phyloP scores from a whole-genome alignment of 108 stramenopile genomes.

The Seminavis robusta region DNA sequence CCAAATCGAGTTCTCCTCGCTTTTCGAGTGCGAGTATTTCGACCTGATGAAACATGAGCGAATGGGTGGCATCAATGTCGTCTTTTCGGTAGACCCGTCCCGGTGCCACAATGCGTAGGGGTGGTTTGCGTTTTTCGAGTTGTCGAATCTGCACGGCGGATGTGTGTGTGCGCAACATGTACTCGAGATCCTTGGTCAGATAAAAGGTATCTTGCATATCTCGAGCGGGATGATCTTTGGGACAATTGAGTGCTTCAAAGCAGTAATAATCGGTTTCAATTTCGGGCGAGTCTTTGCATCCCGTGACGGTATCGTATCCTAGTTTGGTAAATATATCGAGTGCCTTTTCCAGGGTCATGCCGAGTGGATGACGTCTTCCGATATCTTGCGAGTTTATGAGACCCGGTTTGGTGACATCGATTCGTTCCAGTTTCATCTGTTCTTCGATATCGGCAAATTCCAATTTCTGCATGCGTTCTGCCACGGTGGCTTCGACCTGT shows the following conservation, averaged over 20 bases:
- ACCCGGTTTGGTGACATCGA: slow-evolving; percentile 50
- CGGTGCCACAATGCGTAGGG: slow-evolving; percentile 81
- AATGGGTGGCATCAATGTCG: slow-evolving; percentile 94
- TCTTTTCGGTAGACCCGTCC: slow-evolving; percentile 95
- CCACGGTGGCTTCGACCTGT: slow-evolving; percentile 21
- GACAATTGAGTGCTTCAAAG: slow-evolving; percentile 77
- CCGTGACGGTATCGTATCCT: slow-evolving; percentile 52
- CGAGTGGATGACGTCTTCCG: slow-evolving; percentile 40
- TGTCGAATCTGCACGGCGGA: slow-evolving; percentile 91
- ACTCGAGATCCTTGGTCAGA: slow-evolving; percentile 57
- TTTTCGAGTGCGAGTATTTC: slow-evolving; percentile 67
- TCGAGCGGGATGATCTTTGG: slow-evolving; percentile 90
- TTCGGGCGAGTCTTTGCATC: slow-evolving; percentile 32
- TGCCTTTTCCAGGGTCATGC: slow-evolving; percentile 51
- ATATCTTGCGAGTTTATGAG: slow-evolving; percentile 6
- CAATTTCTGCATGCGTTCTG: slow-evolving; percentile 17
- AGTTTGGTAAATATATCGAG: slow-evolving; percentile 36
- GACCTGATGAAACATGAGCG: slow-evolving; percentile 96
- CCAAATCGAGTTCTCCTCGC: slow-evolving; percentile 43
- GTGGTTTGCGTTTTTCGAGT: slow-evolving; percentile 51
- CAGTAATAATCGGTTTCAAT: slow-evolving; percentile 49
- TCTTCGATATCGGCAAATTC: slow-evolving; percentile 19
- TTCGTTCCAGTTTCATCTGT: slow-evolving; percentile 29
- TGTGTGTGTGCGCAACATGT: slow-evolving; percentile 92
- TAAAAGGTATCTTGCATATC: slow-evolving; percentile 92